Evolutionary conservation across 441 rosid species (phyloP), one percentile per base, ranked within the genome.

Genomic region (Manihot esculenta): DNA sequence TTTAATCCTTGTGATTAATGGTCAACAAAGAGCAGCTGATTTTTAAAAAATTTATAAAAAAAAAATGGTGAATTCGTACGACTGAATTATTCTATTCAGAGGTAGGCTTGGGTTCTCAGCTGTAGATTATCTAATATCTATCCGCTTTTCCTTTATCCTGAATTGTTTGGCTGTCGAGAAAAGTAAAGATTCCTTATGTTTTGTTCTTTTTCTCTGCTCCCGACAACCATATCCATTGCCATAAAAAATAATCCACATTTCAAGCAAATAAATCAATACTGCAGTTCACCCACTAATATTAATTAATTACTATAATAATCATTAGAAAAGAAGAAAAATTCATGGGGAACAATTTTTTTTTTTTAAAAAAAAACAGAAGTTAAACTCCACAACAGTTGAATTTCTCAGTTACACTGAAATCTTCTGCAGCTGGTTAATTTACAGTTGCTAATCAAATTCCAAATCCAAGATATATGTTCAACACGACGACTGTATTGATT

Each of bases 131-230:
- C 42, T 15, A n/a, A n/a, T 9, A 20, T 18, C 54, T 57, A 13
- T 60, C 18, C 27, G 9, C 9, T 15, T 44, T 14, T 21, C 26
- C 21, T 57, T 78, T 30, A 74, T 53, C 42, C 50, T 27, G 44
- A 69, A 56, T 53, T 71, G 80, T 64, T 77, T 62, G 78, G 79
- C 66, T 35, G 78, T 55, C 53, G 70, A 62, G 79, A 83, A 81
- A 80, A 80, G 76, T 42, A 47, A 82, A 90, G 91, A 90, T 90
- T 89, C 97, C 86, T 62, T 75, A 78, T 87, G 91, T 87, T 87
- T 85, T 90, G 90, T 84, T 74, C 68, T 83, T 81, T 87, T 84
- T 70, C 44, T 69, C 71, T 80, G 73, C 72, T 74, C 83, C 92
- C 89, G 87, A 86, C 92, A 84, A 72, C 59, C 70, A 71, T 74